phyloP scores from a whole-genome alignment of 2,329 filamentous ascomycete species.

The Cordyceps javanica region DNA sequence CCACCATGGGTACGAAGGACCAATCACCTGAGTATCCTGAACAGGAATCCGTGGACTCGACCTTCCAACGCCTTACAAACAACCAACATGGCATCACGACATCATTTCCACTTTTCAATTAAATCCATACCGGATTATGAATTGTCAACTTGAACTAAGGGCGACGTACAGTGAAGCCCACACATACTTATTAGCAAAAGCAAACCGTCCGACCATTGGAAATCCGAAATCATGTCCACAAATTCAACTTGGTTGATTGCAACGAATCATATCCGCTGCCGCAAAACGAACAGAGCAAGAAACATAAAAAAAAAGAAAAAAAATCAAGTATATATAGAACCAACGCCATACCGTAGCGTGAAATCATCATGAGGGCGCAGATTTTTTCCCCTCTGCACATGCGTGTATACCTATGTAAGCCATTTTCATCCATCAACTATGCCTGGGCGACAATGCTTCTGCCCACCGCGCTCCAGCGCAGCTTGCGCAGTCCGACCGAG shows the following conservation, averaged over 20 bases:
- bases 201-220: neutral
- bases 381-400: neutral
- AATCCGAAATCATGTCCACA: neutral
- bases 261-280: neutral
- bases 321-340: neutral
- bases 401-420: constrained; percentile 6
- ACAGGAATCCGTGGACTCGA: too few species aligned
- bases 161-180: neutral
- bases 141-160: neutral
- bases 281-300: too few species aligned
- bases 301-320: neutral
- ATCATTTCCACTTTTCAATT: neutral
- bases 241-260: neutral
- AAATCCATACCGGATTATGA: neutral
- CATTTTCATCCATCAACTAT: neutral
- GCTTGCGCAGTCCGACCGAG: constrained; percentile 44
- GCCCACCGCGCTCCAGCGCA: constrained; percentile 49
- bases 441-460: constrained; percentile 41
- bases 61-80: too few species aligned
- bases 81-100: neutral
- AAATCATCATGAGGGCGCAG: constrained; percentile 3
- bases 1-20: too few species aligned
- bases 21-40: too few species aligned
- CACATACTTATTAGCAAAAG: neutral
- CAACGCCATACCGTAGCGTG: neutral